Evolutionary conservation across 805 yeast species (phyloP).

Genomic region (Candida gorgasii): DNA sequence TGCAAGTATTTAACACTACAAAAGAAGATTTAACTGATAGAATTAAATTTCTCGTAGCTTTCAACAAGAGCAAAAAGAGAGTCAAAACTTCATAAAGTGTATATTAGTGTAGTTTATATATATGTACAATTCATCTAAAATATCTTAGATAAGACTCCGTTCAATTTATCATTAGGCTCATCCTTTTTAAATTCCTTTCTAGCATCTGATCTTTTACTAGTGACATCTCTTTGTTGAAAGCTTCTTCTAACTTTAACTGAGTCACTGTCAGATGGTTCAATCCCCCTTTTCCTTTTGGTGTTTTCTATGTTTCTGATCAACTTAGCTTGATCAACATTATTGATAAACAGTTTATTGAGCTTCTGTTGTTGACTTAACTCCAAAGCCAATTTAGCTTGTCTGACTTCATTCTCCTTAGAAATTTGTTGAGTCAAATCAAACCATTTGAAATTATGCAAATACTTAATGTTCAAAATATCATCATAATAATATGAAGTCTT

Average conservation of each 20-base stretch:
- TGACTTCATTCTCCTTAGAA: conserved; percentile 82
- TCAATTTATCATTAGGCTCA: conserved; percentile 40
- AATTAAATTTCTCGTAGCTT: conserved; percentile 25
- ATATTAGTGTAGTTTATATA: conserved; percentile 12
- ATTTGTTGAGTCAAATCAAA: conserved; percentile 89
- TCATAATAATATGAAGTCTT: conserved; percentile 90
- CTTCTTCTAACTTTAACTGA: conserved; percentile 49
- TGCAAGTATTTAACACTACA: conserved; percentile 13
- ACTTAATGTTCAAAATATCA: conserved; percentile 88
- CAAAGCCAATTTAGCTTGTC: conserved; percentile 83
- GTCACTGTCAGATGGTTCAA: conserved; percentile 17
- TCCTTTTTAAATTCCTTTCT: conserved; percentile 44
- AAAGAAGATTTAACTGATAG: conserved; percentile 33
- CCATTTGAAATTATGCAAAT: conserved; percentile 93
- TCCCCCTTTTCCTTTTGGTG: conserved; percentile 32
- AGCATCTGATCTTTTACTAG: conserved; percentile 68
- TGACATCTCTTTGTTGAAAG: conserved; percentile 70
- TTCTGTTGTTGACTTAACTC: conserved; percentile 89
- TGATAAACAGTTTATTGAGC: conserved; percentile 78
- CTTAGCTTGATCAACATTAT: conserved; percentile 83
- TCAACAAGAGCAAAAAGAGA: conserved; percentile 9
- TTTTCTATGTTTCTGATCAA: conserved; percentile 68
- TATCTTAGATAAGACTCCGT: conserved; percentile 53
- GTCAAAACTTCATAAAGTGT: conserved; percentile 2
- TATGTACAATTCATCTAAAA: conserved; percentile 32